phyloP scores from a whole-genome alignment of 495 filamentous ascomycete genomes.

The Pseudevernia furfuracea region DNA sequence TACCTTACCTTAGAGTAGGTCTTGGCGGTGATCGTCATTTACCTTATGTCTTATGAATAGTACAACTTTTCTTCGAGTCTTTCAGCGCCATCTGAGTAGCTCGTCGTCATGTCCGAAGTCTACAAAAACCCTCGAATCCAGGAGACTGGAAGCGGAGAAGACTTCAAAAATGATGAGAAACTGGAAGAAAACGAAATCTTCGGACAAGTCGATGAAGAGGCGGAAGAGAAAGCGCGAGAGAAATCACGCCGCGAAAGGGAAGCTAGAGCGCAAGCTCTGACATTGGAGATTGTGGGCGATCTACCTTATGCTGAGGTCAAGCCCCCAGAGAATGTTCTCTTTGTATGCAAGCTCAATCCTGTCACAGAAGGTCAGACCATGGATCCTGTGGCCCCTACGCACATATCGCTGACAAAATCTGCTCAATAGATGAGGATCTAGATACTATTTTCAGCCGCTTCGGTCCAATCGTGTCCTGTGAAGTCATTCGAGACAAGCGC shows the following conservation, averaged over 20 bases:
- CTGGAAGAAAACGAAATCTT: background rate
- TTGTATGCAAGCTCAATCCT: constrained; percentile 97
- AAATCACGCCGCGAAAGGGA: constrained; percentile 79
- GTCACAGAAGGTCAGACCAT: constrained; percentile 64
- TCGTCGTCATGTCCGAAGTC: background rate
- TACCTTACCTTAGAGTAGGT: too few species aligned
- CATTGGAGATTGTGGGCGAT: constrained; percentile 96
- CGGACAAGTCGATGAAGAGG: constrained; percentile 57
- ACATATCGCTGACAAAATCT: constrained; percentile 2
- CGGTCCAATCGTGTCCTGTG: constrained; percentile 88
- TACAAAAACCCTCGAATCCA: background rate
- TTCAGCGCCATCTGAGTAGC: background rate
- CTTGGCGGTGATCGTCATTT: background rate
- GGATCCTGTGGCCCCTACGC: background rate
- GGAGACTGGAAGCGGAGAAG: background rate
- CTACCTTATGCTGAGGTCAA: constrained; percentile 97
- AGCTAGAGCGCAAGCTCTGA: constrained; percentile 87
- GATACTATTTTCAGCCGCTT: constrained; percentile 96
- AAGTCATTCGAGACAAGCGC: constrained; percentile 90
- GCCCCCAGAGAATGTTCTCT: constrained; percentile 92
- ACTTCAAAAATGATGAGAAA: background rate
- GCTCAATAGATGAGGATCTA: constrained; percentile 68
- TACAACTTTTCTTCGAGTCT: background rate
- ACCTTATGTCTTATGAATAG: background rate
- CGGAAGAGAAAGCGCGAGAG: constrained; percentile 71